phyloP scores from a whole-genome alignment of 2,329 filamentous ascomycete species.

The Niveomyces coronatus region DNA sequence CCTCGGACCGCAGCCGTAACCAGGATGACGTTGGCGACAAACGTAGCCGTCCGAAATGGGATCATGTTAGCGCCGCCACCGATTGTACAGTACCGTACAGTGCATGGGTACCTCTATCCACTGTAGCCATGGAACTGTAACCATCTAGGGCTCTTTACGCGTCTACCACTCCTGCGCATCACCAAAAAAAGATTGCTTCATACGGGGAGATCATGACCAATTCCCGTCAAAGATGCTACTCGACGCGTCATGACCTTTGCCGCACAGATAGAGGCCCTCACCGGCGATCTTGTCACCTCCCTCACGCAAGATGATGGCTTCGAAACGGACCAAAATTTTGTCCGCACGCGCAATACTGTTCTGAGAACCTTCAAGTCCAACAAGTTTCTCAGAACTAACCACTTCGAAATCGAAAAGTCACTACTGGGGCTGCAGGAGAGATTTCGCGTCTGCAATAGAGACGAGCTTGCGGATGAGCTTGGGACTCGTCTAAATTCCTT shows the following conservation, averaged over 20 bases:
- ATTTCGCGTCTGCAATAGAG: constrained; percentile 69
- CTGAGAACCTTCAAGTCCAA: constrained; percentile 43
- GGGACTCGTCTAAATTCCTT: constrained; percentile 49
- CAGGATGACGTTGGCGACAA: too few species aligned
- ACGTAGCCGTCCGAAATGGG: too few species aligned
- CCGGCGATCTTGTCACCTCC: constrained; percentile 59
- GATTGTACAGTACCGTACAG: too few species aligned
- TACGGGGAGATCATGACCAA: not conserved
- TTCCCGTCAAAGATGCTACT: not conserved
- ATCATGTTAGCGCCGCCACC: too few species aligned
- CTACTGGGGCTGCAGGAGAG: constrained; percentile 74
- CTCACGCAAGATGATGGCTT: constrained; percentile 43
- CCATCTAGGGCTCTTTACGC: constrained; percentile 7
- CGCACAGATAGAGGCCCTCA: constrained; percentile 52
- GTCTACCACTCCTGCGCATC: not conserved
- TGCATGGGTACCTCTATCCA: too few species aligned
- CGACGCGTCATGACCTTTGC: constrained; percentile 54
- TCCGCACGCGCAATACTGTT: constrained; percentile 35
- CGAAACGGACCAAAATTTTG: constrained; percentile 28
- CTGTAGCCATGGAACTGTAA: too few species aligned
- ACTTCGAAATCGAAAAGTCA: constrained; percentile 58
- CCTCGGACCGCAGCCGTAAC: too few species aligned
- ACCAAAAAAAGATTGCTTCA: too few species aligned
- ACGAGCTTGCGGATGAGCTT: constrained; percentile 67
- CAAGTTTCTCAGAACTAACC: constrained; percentile 57